Percentiles rank a stretch among this genome's conserved stretches.
phyloP scores from a whole-genome alignment of 2,329 filamentous ascomycete genomes.

The Pezicula rhizophila region DNA sequence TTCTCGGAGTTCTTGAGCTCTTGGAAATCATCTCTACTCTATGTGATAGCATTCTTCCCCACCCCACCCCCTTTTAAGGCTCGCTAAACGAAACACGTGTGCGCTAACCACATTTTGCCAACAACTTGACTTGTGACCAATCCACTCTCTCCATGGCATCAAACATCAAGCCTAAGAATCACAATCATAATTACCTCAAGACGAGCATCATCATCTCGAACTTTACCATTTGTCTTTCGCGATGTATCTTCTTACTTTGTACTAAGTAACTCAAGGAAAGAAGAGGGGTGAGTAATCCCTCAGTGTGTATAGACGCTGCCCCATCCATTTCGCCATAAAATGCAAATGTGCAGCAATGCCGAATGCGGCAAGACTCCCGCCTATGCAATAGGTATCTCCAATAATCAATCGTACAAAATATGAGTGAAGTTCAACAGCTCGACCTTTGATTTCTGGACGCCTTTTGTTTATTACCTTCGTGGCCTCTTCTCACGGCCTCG shows the following conservation, averaged over 20 bases:
- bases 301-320: neutral
- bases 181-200: too few species aligned
- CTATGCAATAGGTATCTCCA: slow-evolving; percentile 8
- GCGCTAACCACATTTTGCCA: too few species aligned
- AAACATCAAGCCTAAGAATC: too few species aligned
- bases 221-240: neutral
- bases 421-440: neutral
- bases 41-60: too few species aligned
- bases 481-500: slow-evolving; percentile 27
- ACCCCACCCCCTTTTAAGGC: too few species aligned
- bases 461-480: slow-evolving; percentile 12
- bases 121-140: too few species aligned
- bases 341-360: slow-evolving; percentile 8
- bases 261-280: neutral
- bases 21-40: too few species aligned
- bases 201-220: neutral
- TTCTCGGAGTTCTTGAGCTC: too few species aligned
- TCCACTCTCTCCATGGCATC: too few species aligned
- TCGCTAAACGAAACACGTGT: too few species aligned
- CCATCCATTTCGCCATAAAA: slow-evolving; percentile 10
- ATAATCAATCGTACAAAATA: slow-evolving; percentile 13
- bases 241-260: neutral
- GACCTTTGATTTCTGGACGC: neutral
- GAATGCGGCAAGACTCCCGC: slow-evolving; percentile 4
- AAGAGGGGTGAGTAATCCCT: neutral